Evolutionary conservation across 176 grass and related monocot genomes (phyloP).

Genomic region (Carex kokanica): DNA sequence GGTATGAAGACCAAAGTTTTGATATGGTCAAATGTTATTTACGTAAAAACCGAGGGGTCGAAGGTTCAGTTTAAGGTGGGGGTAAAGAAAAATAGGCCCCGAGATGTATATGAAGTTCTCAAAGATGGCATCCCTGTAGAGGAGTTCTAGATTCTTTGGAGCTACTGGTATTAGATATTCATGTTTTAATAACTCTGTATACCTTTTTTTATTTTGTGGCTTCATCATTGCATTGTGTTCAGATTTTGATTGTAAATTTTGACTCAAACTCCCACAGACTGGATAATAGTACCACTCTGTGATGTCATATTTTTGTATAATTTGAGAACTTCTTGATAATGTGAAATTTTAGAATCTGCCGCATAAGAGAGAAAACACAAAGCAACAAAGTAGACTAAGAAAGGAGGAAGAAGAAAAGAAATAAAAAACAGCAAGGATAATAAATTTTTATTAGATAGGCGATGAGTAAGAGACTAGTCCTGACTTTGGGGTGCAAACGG

Average conservation of each 20-base stretch:
- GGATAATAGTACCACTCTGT: neutral
- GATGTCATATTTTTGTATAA: neutral
- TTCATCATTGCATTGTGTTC: neutral
- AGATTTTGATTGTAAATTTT: neutral
- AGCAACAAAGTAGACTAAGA: too few relatives aligned
- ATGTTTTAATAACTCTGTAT: neutral
- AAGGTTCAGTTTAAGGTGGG: conserved; percentile 75
- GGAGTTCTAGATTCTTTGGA: conserved; percentile 40
- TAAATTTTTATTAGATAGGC: too few relatives aligned
- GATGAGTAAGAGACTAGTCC: too few relatives aligned
- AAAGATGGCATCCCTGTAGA: conserved; percentile 56
- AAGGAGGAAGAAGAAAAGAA: too few relatives aligned
- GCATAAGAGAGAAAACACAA: too few relatives aligned
- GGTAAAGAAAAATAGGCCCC: conserved; percentile 63
- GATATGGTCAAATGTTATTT: conserved; percentile 79
- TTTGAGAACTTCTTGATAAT: neutral
- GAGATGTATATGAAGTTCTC: conserved; percentile 72
- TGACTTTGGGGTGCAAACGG: too few relatives aligned
- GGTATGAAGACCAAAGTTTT: conserved; percentile 95
- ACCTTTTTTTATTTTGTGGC: neutral
- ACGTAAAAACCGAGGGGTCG: conserved; percentile 61
- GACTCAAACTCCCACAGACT: neutral
- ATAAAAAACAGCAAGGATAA: too few relatives aligned
- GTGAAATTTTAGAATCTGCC: too few relatives aligned
- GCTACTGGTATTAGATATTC: conserved; percentile 17